Base-by-base conservation (phyloP, 75 land plant species). In the Ceratopteris richardii region DNA sequence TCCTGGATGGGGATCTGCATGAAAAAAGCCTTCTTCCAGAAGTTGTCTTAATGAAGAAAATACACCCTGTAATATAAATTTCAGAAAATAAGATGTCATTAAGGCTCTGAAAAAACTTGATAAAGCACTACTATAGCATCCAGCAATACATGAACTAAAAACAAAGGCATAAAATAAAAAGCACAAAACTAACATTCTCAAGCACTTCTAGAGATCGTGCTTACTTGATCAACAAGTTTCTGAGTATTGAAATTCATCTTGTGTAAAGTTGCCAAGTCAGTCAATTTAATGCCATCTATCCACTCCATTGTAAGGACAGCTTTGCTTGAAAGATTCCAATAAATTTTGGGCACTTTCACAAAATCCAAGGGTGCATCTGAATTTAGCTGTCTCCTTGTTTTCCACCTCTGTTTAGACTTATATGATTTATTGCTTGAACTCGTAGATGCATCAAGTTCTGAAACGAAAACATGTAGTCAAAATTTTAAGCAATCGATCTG, bases 1-100 rank as follows among this genome's bases (percentile, higher is more conserved):
- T 36, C 98, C 98, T 50, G 96, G 98, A 48, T 94, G 98, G 12
- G 98, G 98, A 60, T 94, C 98, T 70, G 91, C 98, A 86, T 94
- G 98, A 56, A 94, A 94, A 71, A 81, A 94, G 16, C 96, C 98
- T 54, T 86, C 98, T 63, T 85, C 96, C 54, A 94, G 81, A 61
- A 94, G 66, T 53, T 94, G 98, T 62, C 96, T 77, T 61, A 94
- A 71, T 14, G 98, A 94, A 51, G 87, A 89, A 56, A 90, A 79
- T 27, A 94, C 62, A 39, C 96, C 98, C 98, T 94, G 61, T 11
- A 28, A 56, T n/a, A n/a, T n/a, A n/a, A n/a, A n/a, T n/a, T n/a
- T n/a, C n/a, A n/a, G n/a, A n/a, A n/a, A n/a, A n/a, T n/a, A n/a
- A n/a, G n/a, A n/a, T n/a, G n/a, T n/a, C n/a, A n/a, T n/a, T n/a